Conservation (phyloP, 2,329 filamentous ascomycete genomes). For the Cercospora sp. region DNA sequence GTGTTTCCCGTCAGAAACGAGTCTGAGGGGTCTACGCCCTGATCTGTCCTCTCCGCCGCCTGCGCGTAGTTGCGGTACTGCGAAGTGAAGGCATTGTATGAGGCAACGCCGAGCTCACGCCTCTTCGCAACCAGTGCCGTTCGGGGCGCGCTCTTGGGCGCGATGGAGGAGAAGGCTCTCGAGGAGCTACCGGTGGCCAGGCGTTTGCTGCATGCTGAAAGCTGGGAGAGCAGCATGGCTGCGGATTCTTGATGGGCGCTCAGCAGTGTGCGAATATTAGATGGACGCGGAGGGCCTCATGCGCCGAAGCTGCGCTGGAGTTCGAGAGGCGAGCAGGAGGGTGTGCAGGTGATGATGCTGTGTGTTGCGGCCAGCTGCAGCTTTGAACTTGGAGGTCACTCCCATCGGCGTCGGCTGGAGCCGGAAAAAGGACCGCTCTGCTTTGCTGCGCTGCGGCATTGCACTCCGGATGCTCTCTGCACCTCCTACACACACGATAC, state of each 20-base stretch:
- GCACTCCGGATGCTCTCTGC: neutral
- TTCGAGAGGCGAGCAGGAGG: neutral
- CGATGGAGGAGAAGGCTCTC: slow-evolving; percentile 46
- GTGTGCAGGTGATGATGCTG: slow-evolving; percentile 6
- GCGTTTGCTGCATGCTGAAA: slow-evolving; percentile 65
- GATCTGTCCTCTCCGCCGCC: slow-evolving; percentile 58
- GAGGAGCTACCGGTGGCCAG: slow-evolving; percentile 58
- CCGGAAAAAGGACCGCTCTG: neutral
- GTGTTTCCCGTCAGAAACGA: slow-evolving; percentile 96
- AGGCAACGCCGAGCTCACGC: slow-evolving; percentile 47
- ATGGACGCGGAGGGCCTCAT: neutral
- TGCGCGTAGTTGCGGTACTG: slow-evolving; percentile 60
- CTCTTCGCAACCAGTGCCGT: slow-evolving; percentile 51
- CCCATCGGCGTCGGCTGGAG: neutral
- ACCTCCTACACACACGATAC: neutral
- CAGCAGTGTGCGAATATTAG: slow-evolving; percentile 10
- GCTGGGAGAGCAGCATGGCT: slow-evolving; percentile 69
- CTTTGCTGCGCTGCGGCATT: neutral
- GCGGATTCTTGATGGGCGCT: slow-evolving; percentile 20
- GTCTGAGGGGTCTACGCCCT: slow-evolving; percentile 80
- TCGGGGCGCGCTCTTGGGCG: slow-evolving; percentile 38
- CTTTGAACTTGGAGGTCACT: slow-evolving; percentile 1
- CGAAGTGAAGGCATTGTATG: slow-evolving; percentile 45
- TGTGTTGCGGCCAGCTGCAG: slow-evolving; percentile 2
- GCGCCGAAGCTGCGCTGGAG: slow-evolving; percentile 5